Evolutionary conservation across 495 filamentous ascomycete species (phyloP).

Genomic region (Annulohypoxylon nitens): DNA sequence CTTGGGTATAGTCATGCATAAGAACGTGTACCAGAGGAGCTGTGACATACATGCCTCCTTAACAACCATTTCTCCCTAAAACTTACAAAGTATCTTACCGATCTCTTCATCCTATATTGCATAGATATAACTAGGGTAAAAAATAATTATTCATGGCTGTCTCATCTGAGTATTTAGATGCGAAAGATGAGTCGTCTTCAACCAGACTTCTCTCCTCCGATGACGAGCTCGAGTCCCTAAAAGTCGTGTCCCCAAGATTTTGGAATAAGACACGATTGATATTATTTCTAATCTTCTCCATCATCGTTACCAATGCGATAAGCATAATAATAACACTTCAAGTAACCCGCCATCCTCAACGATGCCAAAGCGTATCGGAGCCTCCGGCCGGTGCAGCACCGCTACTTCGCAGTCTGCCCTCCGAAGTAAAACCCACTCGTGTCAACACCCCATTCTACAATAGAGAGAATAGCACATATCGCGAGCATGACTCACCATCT

Average conservation of each 20-base stretch:
- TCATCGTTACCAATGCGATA: slow-evolving; percentile 16
- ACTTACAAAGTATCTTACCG: not conserved
- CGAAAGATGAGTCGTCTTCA: slow-evolving; percentile 30
- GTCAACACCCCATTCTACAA: slow-evolving; percentile 35
- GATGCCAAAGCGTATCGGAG: slow-evolving; percentile 29
- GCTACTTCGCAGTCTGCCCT: slow-evolving; percentile 13
- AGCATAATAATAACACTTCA: slow-evolving; percentile 13
- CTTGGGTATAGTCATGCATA: not conserved
- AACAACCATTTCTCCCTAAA: not conserved
- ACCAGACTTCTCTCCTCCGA: slow-evolving; percentile 17
- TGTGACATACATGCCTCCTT: not conserved
- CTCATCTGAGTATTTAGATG: slow-evolving; percentile 22
- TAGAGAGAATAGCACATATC: slow-evolving; percentile 31
- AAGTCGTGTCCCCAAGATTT: not conserved
- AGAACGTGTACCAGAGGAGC: not conserved
- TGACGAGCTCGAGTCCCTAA: not conserved
- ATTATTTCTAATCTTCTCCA: slow-evolving; percentile 4
- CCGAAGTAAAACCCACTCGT: slow-evolving; percentile 12
- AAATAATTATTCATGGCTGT: slow-evolving; percentile 3
- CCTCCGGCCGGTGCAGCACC: slow-evolving; percentile 25
- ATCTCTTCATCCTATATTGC: not conserved
- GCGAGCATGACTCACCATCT: slow-evolving; percentile 29
- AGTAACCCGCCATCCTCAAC: not conserved
- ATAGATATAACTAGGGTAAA: not conserved
- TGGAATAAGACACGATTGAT: slow-evolving; percentile 16